phyloP scores from a whole-genome alignment of 1,139 yeast species.

The Magnusiomyces tetraspermus region DNA sequence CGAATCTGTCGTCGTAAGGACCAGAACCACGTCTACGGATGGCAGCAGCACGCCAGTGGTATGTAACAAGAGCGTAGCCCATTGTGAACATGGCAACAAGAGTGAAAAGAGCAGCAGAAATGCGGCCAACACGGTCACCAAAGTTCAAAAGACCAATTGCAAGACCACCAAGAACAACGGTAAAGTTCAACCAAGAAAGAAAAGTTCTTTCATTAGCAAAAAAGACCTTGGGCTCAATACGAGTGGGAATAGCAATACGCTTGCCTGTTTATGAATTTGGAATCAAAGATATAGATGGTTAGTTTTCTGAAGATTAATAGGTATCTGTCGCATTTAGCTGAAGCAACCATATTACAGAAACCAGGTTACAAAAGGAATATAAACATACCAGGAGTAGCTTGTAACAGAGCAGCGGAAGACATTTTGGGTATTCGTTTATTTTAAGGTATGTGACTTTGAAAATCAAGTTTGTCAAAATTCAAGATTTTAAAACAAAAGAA shows the following conservation, averaged over 20 bases:
- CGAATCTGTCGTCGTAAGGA: slow-evolving; percentile 96
- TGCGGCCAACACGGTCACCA: slow-evolving; percentile 88
- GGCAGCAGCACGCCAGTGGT: slow-evolving; percentile 99
- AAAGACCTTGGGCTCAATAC: slow-evolving; percentile 97
- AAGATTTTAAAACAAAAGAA: neutral
- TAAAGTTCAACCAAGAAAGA: slow-evolving; percentile 94
- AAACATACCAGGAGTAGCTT: slow-evolving; percentile 47
- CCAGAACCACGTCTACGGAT: slow-evolving; percentile 95
- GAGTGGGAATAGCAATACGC: slow-evolving; percentile 93
- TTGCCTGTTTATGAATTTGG: no score
- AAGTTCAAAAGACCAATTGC: slow-evolving; percentile 93
- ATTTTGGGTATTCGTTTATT: slow-evolving; percentile 23
- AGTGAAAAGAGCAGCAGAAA: slow-evolving; percentile 90
- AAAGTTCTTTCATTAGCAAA: slow-evolving; percentile 94
- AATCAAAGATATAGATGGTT: no score
- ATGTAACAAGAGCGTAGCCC: slow-evolving; percentile 89
- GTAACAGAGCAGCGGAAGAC: slow-evolving; percentile 57
- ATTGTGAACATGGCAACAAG: slow-evolving; percentile 91
- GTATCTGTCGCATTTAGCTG: no score
- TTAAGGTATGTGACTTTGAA: no score
- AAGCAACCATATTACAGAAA: no score
- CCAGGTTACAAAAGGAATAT: neutral
- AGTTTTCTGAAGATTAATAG: no score
- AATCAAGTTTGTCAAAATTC: neutral
- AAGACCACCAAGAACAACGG: slow-evolving; percentile 91